Evolutionary conservation across 129 eudicot species (phyloP).

Genomic region (Artemisia tridentata): DNA sequence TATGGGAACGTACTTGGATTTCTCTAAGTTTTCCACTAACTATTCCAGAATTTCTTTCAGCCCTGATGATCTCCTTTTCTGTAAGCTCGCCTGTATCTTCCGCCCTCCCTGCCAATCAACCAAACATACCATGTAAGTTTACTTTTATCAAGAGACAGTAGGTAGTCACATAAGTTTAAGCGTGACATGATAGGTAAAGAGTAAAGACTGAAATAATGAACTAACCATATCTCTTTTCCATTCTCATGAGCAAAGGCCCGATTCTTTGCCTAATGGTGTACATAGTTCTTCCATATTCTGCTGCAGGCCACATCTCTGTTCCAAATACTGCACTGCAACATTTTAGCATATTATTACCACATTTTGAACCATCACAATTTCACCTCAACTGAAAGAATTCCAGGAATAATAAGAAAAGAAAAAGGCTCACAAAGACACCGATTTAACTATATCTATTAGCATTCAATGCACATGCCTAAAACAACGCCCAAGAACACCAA

Average conservation of each 20-base stretch:
- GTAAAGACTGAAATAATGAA: slow-evolving; percentile 9
- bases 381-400: too few relatives aligned
- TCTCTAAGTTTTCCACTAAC: slow-evolving; percentile 76
- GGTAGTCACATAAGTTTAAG: background rate
- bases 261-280: slow-evolving; percentile 91
- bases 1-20: slow-evolving; percentile 68
- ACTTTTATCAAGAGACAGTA: background rate
- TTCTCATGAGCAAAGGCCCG: slow-evolving; percentile 89
- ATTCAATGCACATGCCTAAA: background rate
- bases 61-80: slow-evolving; percentile 89
- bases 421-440: background rate
- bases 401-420: too few relatives aligned
- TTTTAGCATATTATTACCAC: slow-evolving; percentile 30
- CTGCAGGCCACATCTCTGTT: slow-evolving; percentile 83
- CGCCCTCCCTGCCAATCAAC: slow-evolving; percentile 56
- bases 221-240: slow-evolving; percentile 84
- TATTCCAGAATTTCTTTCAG: slow-evolving; percentile 88
- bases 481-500: background rate
- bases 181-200: slow-evolving; percentile 2
- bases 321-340: slow-evolving; percentile 64
- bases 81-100: slow-evolving; percentile 60
- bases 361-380: slow-evolving; percentile 9
- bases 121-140: slow-evolving; percentile 3
- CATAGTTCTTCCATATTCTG: slow-evolving; percentile 99
- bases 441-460: background rate